phyloP scores from a whole-genome alignment of 345 rosid genomes.

The Camelina laxa region DNA sequence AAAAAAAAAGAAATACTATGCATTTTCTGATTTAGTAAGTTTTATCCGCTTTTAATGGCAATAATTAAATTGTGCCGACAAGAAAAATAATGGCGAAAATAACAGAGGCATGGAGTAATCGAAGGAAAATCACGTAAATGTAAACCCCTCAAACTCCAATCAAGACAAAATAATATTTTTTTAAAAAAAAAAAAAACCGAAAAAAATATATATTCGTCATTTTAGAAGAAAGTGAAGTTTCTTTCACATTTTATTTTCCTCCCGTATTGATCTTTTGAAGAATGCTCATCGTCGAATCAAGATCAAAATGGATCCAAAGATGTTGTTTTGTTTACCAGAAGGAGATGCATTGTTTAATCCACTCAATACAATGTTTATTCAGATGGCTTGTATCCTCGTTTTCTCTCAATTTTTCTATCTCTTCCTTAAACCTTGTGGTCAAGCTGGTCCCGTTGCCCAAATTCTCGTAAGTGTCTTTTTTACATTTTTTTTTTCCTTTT shows the following conservation, averaged over 20 bases:
- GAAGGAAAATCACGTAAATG: constrained; percentile 38
- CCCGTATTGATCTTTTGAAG: constrained; percentile 24
- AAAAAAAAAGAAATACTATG: too few relatives aligned
- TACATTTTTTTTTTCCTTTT: neutral
- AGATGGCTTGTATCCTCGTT: constrained; percentile 77
- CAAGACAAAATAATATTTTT: neutral
- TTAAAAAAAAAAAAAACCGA: neutral
- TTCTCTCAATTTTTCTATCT: constrained; percentile 83
- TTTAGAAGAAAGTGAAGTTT: constrained; percentile 22
- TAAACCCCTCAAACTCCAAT: constrained; percentile 31
- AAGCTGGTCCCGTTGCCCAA: constrained; percentile 89
- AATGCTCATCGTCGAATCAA: constrained; percentile 38
- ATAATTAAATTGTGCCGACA: neutral
- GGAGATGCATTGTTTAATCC: constrained; percentile 66
- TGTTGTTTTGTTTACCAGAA: constrained; percentile 46
- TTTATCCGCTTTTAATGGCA: constrained; percentile 15
- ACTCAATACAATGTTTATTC: constrained; percentile 59
- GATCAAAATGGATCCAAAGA: constrained; percentile 41
- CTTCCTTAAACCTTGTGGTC: constrained; percentile 70
- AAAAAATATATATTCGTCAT: constrained; percentile 22
- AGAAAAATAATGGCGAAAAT: constrained; percentile 4
- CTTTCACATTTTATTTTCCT: constrained; percentile 21
- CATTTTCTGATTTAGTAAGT: constrained; percentile 19
- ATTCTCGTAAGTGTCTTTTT: constrained; percentile 54
- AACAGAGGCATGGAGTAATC: constrained; percentile 39